Conservation (phyloP, 2,329 filamentous ascomycete genomes). For the Aspergillus pseudotamarii region DNA sequence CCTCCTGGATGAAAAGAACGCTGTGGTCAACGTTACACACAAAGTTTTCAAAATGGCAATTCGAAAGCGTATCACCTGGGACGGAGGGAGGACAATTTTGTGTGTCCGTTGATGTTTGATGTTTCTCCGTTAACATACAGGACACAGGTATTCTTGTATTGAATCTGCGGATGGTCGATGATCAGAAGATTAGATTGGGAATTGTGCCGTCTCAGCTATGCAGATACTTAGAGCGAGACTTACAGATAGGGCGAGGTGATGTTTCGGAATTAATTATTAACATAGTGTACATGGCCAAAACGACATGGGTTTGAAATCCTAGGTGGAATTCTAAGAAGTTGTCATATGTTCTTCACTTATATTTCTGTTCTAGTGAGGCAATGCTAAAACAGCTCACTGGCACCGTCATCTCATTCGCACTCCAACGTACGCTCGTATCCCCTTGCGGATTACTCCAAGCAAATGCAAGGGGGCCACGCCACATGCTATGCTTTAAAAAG, state of each 20-base stretch:
- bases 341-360: neutral
- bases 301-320: neutral
- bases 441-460: neutral
- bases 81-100: slow-evolving; percentile 26
- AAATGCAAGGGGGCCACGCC: neutral
- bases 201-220: neutral
- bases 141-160: neutral
- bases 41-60: slow-evolving; percentile 24
- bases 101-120: slow-evolving; percentile 17
- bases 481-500: neutral
- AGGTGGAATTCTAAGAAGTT: neutral
- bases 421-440: neutral
- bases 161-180: neutral
- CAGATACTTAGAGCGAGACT: neutral
- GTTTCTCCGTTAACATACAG: neutral
- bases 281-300: neutral
- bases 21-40: slow-evolving; percentile 21
- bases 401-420: neutral
- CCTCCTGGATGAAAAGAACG: slow-evolving; percentile 17
- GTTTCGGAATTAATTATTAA: neutral
- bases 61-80: slow-evolving; percentile 29
- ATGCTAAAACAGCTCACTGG: neutral
- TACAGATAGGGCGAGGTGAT: neutral
- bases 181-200: neutral
- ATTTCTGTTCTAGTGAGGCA: neutral